phyloP scores from a whole-genome alignment of 1,284 basidiomycete species.

The Hemileia vastatrix region DNA sequence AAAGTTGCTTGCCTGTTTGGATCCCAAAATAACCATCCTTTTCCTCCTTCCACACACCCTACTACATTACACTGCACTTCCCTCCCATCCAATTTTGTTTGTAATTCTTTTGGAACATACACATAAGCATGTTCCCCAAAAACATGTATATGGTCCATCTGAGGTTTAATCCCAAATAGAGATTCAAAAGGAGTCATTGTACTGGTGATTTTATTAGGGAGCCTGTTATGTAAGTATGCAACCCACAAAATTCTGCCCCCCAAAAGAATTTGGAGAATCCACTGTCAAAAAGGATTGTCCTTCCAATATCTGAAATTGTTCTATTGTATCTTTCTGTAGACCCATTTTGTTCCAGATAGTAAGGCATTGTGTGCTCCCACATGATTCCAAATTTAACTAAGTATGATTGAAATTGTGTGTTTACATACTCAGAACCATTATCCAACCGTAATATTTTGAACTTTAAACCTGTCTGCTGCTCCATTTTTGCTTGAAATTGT shows the following conservation, averaged over 20 bases:
- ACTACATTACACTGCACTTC: background rate
- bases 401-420: background rate
- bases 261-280: background rate
- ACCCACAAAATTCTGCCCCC: background rate
- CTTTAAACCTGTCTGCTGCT: background rate
- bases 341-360: conserved; percentile 10
- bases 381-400: background rate
- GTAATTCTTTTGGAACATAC: background rate
- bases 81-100: background rate
- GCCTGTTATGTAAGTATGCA: background rate
- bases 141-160: background rate
- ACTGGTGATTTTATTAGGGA: conserved; percentile 7
- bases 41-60: background rate
- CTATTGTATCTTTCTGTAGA: conserved; percentile 1
- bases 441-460: background rate
- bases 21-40: conserved; percentile 3
- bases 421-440: background rate
- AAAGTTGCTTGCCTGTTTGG: background rate
- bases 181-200: background rate
- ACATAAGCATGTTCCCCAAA: conserved; percentile 2
- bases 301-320: background rate
- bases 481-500: background rate
- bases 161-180: background rate
- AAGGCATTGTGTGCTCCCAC: background rate
- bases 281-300: background rate